Conservation (phyloP, 306 rosid genomes). For the Begonia masoniana region DNA sequence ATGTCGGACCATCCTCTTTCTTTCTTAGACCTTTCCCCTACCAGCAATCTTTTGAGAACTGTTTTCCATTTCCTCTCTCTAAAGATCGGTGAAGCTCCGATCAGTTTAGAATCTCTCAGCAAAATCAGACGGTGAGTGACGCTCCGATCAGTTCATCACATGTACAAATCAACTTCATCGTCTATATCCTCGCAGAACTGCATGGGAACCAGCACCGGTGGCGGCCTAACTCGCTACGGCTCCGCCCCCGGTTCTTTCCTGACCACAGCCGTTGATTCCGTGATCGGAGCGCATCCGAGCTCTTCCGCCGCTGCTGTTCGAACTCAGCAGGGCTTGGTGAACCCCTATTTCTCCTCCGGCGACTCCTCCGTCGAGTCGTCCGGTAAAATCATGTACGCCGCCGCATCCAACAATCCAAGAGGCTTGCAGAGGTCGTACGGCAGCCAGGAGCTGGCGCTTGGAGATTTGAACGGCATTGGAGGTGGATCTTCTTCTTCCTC, state of each 20-base stretch:
- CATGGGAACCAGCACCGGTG: slow-evolving; percentile 16
- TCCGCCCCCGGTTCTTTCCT: slow-evolving; percentile 71
- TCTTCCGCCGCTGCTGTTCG: slow-evolving; percentile 24
- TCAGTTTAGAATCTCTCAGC: neutral
- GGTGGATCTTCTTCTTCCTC: slow-evolving; percentile 16
- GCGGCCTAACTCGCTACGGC: slow-evolving; percentile 55
- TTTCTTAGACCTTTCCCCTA: slow-evolving; percentile 9
- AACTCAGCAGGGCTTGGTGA: slow-evolving; percentile 12
- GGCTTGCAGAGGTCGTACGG: slow-evolving; percentile 31
- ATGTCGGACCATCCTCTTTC: too few species aligned
- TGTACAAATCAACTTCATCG: slow-evolving; percentile 36
- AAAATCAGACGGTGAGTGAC: neutral
- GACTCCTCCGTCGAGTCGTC: slow-evolving; percentile 37
- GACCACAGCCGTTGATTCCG: slow-evolving; percentile 41
- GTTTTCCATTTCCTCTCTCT: neutral
- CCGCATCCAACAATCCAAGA: slow-evolving; percentile 12
- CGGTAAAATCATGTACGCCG: slow-evolving; percentile 13
- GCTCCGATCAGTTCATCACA: slow-evolving; percentile 2
- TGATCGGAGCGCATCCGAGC: slow-evolving; percentile 26
- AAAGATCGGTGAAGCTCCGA: neutral
- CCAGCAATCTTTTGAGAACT: neutral
- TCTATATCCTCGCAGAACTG: slow-evolving; percentile 31
- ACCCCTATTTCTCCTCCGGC: slow-evolving; percentile 21
- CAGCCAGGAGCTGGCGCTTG: slow-evolving; percentile 14
- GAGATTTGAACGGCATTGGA: slow-evolving; percentile 11